phyloP scores from a whole-genome alignment of 2,329 filamentous ascomycete genomes.

The Curvularia sp. region DNA sequence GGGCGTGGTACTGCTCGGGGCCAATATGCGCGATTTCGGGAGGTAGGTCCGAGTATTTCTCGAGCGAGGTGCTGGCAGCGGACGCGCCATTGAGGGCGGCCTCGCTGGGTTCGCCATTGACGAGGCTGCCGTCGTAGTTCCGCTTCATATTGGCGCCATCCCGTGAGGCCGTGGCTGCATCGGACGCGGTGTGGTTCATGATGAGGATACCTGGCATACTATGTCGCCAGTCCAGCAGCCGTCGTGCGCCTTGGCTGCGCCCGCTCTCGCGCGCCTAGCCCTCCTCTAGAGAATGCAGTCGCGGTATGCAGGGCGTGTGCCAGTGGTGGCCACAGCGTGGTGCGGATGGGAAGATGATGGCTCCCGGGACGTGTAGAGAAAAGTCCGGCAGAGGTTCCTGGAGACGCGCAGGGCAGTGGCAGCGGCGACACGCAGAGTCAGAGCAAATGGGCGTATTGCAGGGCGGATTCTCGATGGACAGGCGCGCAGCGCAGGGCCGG shows the following conservation, averaged over 20 bases:
- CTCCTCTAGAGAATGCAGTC: neutral
- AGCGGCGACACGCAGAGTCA: neutral
- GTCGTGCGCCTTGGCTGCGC: slow-evolving; percentile 43
- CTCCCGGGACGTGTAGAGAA: neutral
- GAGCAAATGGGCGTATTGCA: slow-evolving; percentile 4
- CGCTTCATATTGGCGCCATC: slow-evolving; percentile 43
- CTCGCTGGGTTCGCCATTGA: slow-evolving; percentile 38
- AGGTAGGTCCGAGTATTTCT: slow-evolving; percentile 48
- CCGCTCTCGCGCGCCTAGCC: slow-evolving; percentile 18
- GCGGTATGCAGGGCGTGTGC: neutral
- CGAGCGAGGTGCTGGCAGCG: slow-evolving; percentile 13
- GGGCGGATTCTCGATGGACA: neutral
- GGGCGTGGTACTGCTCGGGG: slow-evolving; percentile 72
- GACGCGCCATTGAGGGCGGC: slow-evolving; percentile 28
- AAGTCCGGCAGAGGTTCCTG: neutral
- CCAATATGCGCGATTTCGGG: slow-evolving; percentile 72
- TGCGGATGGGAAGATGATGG: neutral
- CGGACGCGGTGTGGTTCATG: slow-evolving; percentile 55
- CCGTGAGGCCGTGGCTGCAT: slow-evolving; percentile 41
- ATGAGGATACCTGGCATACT: slow-evolving; percentile 58
- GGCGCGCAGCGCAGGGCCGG: neutral
- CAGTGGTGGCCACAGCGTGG: neutral
- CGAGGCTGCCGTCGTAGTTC: slow-evolving; percentile 37
- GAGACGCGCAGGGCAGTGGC: slow-evolving; percentile 4
- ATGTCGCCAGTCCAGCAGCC: slow-evolving; percentile 39